phyloP scores from a whole-genome alignment of 2,329 filamentous ascomycete genomes.

The Fusarium dlaminii region DNA sequence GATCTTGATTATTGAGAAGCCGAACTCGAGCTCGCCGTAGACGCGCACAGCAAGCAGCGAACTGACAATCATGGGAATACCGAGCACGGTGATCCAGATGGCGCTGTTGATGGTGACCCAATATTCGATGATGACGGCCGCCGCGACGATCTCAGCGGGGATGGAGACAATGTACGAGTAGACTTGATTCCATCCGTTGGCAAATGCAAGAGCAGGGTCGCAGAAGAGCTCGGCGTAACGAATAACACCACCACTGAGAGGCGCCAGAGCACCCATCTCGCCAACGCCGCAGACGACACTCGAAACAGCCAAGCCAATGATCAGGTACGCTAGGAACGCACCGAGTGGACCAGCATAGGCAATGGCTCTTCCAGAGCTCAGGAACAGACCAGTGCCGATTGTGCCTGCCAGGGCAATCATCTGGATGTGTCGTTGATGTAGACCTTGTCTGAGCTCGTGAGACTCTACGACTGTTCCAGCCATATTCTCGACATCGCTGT shows the following conservation, averaged over 20 bases:
- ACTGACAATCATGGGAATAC: not conserved
- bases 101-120: slow-evolving; percentile 1
- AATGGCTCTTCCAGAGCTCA: not conserved
- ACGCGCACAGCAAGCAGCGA: not conserved
- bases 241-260: slow-evolving; percentile 1
- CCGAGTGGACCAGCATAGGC: not conserved
- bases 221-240: slow-evolving; percentile 1
- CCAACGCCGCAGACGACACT: not conserved
- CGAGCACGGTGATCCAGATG: not conserved
- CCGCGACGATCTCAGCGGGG: slow-evolving; percentile 1
- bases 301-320: not conserved
- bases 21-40: slow-evolving; percentile 5
- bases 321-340: not conserved
- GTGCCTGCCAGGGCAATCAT: slow-evolving; percentile 5
- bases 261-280: slow-evolving; percentile 2
- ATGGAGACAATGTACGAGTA: not conserved
- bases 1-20: slow-evolving; percentile 2
- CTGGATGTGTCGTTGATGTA: not conserved
- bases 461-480: not conserved
- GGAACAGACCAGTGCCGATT: not conserved
- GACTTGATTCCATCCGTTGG: not conserved
- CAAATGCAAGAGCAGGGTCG: not conserved
- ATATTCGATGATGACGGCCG: slow-evolving; percentile 5
- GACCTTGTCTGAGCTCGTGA: not conserved
- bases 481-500: slow-evolving; percentile 3